Base-by-base conservation (phyloP, 2,329 filamentous ascomycete species). In the Hypoxylon rubiginosum region DNA sequence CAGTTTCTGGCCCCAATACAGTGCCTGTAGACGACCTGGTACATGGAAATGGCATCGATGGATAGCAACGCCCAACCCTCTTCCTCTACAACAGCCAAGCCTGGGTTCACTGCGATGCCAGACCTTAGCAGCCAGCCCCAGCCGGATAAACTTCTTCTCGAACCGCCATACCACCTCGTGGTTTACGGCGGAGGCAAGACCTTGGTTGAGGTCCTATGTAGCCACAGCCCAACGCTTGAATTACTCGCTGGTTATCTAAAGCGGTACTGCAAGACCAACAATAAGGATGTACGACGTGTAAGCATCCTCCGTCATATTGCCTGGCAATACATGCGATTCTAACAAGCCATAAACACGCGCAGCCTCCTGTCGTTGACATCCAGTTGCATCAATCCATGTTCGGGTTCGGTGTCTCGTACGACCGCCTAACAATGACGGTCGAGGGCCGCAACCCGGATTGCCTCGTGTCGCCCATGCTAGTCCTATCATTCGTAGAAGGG, bases 151-250 rank as follows among this genome's bases (percentile, higher is more conserved):
- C 75, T 86, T 9, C 77, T 85, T 13, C 75, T 79, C 8, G 79
- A 76, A 32, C 82, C 84, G 1, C 84, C 84, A 0, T 86, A 86
- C 67, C 78, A 84, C 56, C 74, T 86, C 5, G 77, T 79, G 13
- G 75, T 86, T 4, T 69, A 75, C 19, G 73, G 76, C 9, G 67
- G 70, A 10, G 73, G 75, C 17, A 69, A 65, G 5, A 66, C 69
- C 8, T 71, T 69, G 21, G 76, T 86, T 9, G 79, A 81, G 51
- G 73, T 86, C 10, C 79, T 84, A 52, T 79, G 81, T 54, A 86
- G 82, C 52, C 85, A 87, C 71, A 80, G 79, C 43, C 79, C 79
- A 4, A 83, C 81, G 0, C 71, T 86, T 28, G 75, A 82, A 56
- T 73, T 85, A 15, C 69, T 86, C 6, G 76, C 78, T 2, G 79